Evolutionary conservation across 2,329 filamentous ascomycete genomes (phyloP), one percentile per base, ranked within the genome.

Genomic region (Alternaria tenuissima): DNA sequence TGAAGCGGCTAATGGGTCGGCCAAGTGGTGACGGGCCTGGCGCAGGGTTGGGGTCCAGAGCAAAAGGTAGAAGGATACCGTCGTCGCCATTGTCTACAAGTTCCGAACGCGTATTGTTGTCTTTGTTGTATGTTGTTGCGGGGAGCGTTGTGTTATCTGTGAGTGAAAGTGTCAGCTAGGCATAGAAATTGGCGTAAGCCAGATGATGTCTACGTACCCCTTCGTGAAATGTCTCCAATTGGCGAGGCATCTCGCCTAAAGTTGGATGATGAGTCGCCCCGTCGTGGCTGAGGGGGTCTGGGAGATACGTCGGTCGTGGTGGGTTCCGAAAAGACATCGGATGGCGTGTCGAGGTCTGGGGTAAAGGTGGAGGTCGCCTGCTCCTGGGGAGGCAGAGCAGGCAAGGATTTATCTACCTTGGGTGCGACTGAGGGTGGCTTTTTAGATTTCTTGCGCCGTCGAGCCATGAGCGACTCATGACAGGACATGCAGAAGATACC

Each of bases 401-500:
- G 95, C 36, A 99, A 83, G 7, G 93, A 96, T 78, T 98, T 98
- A 77, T 99, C 94, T 39, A 91, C 87, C 63, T 92, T 89, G 20
- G 89, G 86, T 11, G 68, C 52, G 1, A 72, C 68, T n/a, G 69
- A 66, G 14, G 72, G 71, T 3, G 75, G 71, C 54, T 79, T 78
- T 78, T 92, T 93, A 39, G 90, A 89, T 78, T 92, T 93, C 81
- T 98, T 97, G 73, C 93, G 87, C 66, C 94, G 87, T 65, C 94
- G 86, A 51, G 94, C 93, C 93, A 98, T 98, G 54, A 99, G 82
- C 28, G 93, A 95, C 80, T 99, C 95, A 76, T 99, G 95, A 78
- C 95, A 99, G 74, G 90, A 93, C 95, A 99, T 99, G 82, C 95
- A 99, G 77, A 99, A 98, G 71, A 99, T 99, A 62, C 95, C 95